phyloP scores from a whole-genome alignment of 2,329 filamentous ascomycete species.

The Trichoderma arundinaceum region DNA sequence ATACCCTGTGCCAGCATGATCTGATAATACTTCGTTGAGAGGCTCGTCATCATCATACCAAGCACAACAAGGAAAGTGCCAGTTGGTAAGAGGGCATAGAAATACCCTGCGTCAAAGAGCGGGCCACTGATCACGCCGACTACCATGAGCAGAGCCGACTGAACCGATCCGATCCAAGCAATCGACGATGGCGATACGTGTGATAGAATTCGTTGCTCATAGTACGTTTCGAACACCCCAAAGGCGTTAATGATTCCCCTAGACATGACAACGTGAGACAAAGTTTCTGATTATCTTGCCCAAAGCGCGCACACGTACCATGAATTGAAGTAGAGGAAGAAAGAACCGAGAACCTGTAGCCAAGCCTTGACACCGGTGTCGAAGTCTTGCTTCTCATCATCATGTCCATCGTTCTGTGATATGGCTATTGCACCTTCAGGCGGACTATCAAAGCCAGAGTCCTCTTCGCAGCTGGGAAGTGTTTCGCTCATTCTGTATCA shows the following conservation, averaged over 20 bases:
- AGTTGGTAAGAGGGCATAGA: conserved; percentile 47
- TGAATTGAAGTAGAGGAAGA: conserved; percentile 54
- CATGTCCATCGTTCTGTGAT: not conserved
- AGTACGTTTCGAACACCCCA: conserved; percentile 62
- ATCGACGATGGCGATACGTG: conserved; percentile 44
- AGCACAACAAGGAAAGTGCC: conserved; percentile 53
- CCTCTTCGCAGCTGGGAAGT: not conserved
- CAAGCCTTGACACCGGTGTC: conserved; percentile 15
- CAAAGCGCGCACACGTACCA: conserved; percentile 44
- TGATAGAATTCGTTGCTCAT: conserved; percentile 45
- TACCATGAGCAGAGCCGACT: conserved; percentile 52
- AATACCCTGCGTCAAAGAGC: conserved; percentile 55
- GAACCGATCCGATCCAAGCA: conserved; percentile 53
- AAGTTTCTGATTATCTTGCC: not conserved
- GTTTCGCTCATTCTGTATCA: not conserved
- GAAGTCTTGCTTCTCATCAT: not conserved
- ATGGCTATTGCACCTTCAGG: not conserved
- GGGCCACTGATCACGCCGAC: conserved; percentile 47
- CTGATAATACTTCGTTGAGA: conserved; percentile 52
- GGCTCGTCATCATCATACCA: conserved; percentile 52
- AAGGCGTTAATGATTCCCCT: conserved; percentile 50
- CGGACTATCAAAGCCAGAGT: not conserved
- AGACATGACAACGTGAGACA: not conserved
- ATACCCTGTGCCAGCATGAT: conserved; percentile 53
- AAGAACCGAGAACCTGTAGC: conserved; percentile 30